Conservation (phyloP, 768 basidiomycete species). For the Agaricus blazei region DNA sequence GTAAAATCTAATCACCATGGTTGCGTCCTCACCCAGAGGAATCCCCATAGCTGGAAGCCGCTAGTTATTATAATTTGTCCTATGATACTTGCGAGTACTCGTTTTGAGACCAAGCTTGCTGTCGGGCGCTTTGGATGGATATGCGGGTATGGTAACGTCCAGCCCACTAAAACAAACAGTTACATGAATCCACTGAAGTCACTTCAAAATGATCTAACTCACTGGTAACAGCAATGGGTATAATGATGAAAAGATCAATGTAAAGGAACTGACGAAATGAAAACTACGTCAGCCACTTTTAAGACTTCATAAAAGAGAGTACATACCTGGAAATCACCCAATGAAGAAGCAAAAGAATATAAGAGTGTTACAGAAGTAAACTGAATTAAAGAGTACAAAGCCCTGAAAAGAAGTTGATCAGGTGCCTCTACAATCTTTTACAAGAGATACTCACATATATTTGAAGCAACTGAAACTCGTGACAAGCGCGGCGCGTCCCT, state of each 20-base stretch:
- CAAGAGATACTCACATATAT: slow-evolving; percentile 75
- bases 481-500: slow-evolving; percentile 92
- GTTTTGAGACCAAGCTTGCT: slow-evolving; percentile 91
- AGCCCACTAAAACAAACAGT: slow-evolving; percentile 66
- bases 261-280: slow-evolving; percentile 70
- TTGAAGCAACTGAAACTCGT: slow-evolving; percentile 99
- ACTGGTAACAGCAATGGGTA: slow-evolving; percentile 96
- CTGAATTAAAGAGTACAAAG: slow-evolving; percentile 96
- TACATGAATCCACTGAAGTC: background rate
- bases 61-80: slow-evolving; percentile 90
- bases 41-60: slow-evolving; percentile 79
- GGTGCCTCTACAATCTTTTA: background rate
- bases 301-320: background rate
- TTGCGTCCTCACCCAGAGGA: slow-evolving; percentile 82
- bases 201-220: slow-evolving; percentile 25
- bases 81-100: slow-evolving; percentile 88
- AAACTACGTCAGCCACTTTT: slow-evolving; percentile 12
- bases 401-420: slow-evolving; percentile 48
- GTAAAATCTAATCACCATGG: slow-evolving; percentile 56
- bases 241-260: slow-evolving; percentile 97
- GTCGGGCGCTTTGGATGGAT: slow-evolving; percentile 91
- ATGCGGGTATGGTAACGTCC: slow-evolving; percentile 83
- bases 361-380: slow-evolving; percentile 96
- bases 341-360: slow-evolving; percentile 93
- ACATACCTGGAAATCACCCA: slow-evolving; percentile 92